Conservation (phyloP, 148 eudicot species). For the Polygonum aviculare region DNA sequence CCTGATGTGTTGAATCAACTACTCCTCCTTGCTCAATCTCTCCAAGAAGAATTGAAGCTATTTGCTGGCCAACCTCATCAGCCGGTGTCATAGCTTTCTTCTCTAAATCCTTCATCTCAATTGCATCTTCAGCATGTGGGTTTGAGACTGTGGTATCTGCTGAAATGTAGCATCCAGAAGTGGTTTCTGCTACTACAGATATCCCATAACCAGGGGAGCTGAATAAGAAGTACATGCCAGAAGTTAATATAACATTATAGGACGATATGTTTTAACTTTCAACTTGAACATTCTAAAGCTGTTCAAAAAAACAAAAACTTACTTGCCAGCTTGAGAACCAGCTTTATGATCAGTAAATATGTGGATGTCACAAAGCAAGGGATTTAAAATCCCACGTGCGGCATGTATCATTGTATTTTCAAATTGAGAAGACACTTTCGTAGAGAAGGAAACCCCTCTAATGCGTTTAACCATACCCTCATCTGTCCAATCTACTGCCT, state of each 20-base stretch:
- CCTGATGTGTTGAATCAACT: slow-evolving; percentile 96
- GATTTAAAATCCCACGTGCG: slow-evolving; percentile 85
- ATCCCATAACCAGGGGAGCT: slow-evolving; percentile 97
- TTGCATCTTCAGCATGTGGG: slow-evolving; percentile 38
- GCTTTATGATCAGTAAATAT: slow-evolving; percentile 78
- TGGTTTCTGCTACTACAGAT: slow-evolving; percentile 78
- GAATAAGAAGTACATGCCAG: slow-evolving; percentile 16
- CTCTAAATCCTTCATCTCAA: slow-evolving; percentile 40
- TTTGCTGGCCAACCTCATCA: slow-evolving; percentile 63
- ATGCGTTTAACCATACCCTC: slow-evolving; percentile 92
- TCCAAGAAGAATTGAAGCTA: slow-evolving; percentile 55
- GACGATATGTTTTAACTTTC: background rate
- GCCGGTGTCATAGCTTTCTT: slow-evolving; percentile 43
- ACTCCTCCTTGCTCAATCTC: slow-evolving; percentile 95
- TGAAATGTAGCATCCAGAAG: slow-evolving; percentile 75
- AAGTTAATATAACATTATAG: background rate
- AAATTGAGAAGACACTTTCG: slow-evolving; percentile 67
- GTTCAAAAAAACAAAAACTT: slow-evolving; percentile 18
- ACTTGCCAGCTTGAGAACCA: slow-evolving; percentile 77
- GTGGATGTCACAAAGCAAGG: slow-evolving; percentile 76
- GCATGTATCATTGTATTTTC: slow-evolving; percentile 70
- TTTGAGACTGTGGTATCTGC: slow-evolving; percentile 66
- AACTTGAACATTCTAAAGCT: background rate
- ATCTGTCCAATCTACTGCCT: slow-evolving; percentile 85
- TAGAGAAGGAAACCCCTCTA: slow-evolving; percentile 70